Evolutionary conservation across 352 stramenopile genomes (phyloP).

Genomic region (Peronospora farinosa): DNA sequence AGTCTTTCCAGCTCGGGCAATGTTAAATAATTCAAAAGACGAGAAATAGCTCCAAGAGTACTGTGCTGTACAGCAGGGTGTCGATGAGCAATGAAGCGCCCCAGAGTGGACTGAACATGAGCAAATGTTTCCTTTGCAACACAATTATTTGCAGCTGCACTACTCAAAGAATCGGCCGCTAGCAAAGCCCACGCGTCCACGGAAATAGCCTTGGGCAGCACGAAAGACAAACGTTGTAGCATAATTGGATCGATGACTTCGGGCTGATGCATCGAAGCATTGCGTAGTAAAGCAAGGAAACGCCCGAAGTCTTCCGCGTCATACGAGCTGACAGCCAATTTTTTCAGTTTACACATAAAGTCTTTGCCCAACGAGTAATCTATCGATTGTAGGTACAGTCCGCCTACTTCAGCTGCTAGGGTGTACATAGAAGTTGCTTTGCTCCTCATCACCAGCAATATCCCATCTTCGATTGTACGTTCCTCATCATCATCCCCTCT

Average conservation of each 20-base stretch:
- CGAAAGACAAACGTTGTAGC: constrained; percentile 61
- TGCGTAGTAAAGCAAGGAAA: constrained; percentile 60
- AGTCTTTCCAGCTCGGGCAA: constrained; percentile 22
- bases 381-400: constrained; percentile 32
- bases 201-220: constrained; percentile 49
- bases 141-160: constrained; percentile 36
- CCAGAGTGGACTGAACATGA: constrained; percentile 40
- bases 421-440: constrained; percentile 44
- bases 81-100: constrained; percentile 48
- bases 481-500: constrained; percentile 14
- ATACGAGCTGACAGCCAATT: constrained; percentile 45
- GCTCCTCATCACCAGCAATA: constrained; percentile 46
- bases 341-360: constrained; percentile 36
- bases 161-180: constrained; percentile 38
- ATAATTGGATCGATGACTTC: constrained; percentile 58
- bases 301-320: constrained; percentile 57
- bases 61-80: constrained; percentile 42
- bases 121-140: constrained; percentile 41
- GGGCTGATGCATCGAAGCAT: constrained; percentile 51
- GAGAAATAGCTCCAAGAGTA: constrained; percentile 36
- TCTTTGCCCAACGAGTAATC: constrained; percentile 6
- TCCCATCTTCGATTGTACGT: constrained; percentile 40
- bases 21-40: constrained; percentile 32
- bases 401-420: constrained; percentile 60
- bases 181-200: constrained; percentile 56